Percentiles rank a stretch among this genome's conserved stretches.
phyloP scores from a whole-genome alignment of 2,329 filamentous ascomycete genomes.

The Stachybotrys elegans region DNA sequence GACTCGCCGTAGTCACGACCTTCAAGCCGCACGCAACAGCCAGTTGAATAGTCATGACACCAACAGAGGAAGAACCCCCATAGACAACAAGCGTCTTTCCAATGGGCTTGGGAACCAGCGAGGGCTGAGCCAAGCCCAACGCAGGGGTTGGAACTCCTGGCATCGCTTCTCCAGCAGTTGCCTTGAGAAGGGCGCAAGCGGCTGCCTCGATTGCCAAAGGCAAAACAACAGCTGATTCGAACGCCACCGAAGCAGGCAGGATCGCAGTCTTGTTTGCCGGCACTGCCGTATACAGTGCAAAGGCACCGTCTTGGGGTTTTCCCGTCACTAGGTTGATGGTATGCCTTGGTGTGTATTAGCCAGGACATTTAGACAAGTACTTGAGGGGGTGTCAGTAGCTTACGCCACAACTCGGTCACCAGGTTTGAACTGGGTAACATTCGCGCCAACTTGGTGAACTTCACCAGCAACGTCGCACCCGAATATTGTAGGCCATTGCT shows the following conservation, averaged over 20 bases:
- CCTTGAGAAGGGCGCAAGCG: slow-evolving; percentile 18
- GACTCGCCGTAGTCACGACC: slow-evolving; percentile 35
- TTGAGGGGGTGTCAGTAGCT: no score
- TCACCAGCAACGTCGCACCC: slow-evolving; percentile 25
- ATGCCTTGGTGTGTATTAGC: slow-evolving; percentile 7
- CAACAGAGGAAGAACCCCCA: slow-evolving; percentile 31
- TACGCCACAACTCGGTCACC: slow-evolving; percentile 20
- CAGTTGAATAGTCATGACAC: slow-evolving; percentile 25
- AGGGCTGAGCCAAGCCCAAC: slow-evolving; percentile 15
- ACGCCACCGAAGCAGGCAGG: slow-evolving; percentile 19
- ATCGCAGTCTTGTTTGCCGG: slow-evolving; percentile 17
- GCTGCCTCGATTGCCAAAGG: slow-evolving; percentile 21
- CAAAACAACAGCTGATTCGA: slow-evolving; percentile 11
- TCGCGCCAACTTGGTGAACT: slow-evolving; percentile 20
- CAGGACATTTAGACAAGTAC: no score
- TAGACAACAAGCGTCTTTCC: slow-evolving; percentile 26
- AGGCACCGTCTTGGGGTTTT: slow-evolving; percentile 19
- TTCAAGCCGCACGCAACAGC: slow-evolving; percentile 34
- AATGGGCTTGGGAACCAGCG: slow-evolving; percentile 7
- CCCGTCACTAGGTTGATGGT: slow-evolving; percentile 19
- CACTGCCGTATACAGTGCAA: slow-evolving; percentile 16
- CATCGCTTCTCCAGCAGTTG: slow-evolving; percentile 15
- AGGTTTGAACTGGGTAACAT: slow-evolving; percentile 15
- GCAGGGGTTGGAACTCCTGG: slow-evolving; percentile 22
- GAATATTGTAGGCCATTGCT: slow-evolving; percentile 22